Base-by-base conservation (phyloP, 2,329 filamentous ascomycete genomes). In the Penicillium rolfsii region DNA sequence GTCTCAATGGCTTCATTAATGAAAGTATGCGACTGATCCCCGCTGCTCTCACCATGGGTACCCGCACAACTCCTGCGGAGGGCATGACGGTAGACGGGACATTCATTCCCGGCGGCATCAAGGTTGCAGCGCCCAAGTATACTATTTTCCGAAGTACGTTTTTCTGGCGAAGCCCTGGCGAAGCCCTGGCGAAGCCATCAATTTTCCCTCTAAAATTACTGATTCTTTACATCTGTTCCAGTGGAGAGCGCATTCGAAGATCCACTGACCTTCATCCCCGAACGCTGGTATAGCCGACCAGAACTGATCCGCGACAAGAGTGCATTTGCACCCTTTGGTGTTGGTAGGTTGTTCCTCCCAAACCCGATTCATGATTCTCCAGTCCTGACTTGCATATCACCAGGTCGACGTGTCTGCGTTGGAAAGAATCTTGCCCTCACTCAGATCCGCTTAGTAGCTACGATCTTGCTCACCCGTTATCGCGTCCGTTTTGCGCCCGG, bases 391-490 rank as follows among this genome's bases (percentile, higher is more conserved):
- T 33, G n/a, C 4, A 36, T 22, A 38, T 16, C 5, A 16, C 5
- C 30, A 56, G 54, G 43, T 24, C 43, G 45, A 19, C 43, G 40
- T 19, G 33, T 22, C 5, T 56, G 54, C 48, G 54, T 56, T 11
- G 54, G 54, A n/a, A 56, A 56, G 41, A 56, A 56, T 26, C 41
- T 56, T 35, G 54, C 54, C n/a, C 43, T 56, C 22, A 56, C 54
- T 16, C 54, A 56, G 16, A 56, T 56, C 12, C 54, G 54, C 30
- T 14, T 56, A 4, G 46, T 49, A 16, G 46, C 46, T 30, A 49
- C 46, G 16, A 49, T 35, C 26, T 33, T 49, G 28, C 46, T 49
- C 22, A 33, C 46, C 1, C 46, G 46, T n/a, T 49, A 35, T 19
- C 26, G 16, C 2, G 28, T 49, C 46, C 46, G 28, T 14, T 49